Conservation (phyloP, 129 eudicot species). For the Heracleum sosnowskyi region DNA sequence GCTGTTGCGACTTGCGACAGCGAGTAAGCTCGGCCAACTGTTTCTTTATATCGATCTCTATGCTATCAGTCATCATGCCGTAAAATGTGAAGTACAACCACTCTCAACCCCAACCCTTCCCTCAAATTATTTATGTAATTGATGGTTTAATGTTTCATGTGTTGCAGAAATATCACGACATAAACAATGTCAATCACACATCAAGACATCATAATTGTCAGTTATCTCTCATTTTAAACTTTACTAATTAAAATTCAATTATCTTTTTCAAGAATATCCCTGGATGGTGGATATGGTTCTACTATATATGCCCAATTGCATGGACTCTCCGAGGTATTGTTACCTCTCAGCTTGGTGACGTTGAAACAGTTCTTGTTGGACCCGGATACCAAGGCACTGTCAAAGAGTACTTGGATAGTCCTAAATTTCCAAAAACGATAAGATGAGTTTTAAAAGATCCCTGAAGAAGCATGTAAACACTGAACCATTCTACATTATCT, state of each 20-base stretch:
- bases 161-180: too few relatives aligned
- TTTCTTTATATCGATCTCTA: too few relatives aligned
- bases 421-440: constrained; percentile 84
- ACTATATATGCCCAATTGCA: constrained; percentile 75
- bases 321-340: constrained; percentile 84
- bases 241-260: not conserved
- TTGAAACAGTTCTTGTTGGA: constrained; percentile 48
- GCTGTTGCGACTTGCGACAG: too few relatives aligned
- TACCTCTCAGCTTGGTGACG: constrained; percentile 81
- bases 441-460: not conserved
- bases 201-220: too few relatives aligned
- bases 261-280: constrained; percentile 55
- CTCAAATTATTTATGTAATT: too few relatives aligned
- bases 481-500: not conserved
- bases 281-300: constrained; percentile 97
- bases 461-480: not conserved
- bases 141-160: too few relatives aligned
- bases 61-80: too few relatives aligned
- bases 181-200: too few relatives aligned
- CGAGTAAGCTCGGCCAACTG: too few relatives aligned
- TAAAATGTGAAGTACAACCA: too few relatives aligned
- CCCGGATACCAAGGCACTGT: constrained; percentile 59
- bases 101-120: too few relatives aligned
- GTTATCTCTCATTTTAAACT: not conserved
- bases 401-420: constrained; percentile 44